Evolutionary conservation across 169 alveolate species (phyloP), one percentile per base, ranked within the genome.

Genomic region (Theileria parva): DNA sequence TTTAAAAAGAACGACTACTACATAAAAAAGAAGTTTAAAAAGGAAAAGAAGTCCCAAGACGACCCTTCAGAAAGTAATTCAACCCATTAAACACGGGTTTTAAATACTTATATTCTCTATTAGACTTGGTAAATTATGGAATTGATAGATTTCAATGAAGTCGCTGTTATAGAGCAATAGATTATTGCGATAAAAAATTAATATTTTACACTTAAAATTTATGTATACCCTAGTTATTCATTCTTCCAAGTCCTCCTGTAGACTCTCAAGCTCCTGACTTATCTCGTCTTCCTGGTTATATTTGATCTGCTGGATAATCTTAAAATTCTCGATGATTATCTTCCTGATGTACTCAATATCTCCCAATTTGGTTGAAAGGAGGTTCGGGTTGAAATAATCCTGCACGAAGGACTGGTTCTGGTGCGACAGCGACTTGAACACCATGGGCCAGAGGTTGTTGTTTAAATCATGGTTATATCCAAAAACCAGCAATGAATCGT

Each of bases 1-100:
- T 84, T 63, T 77, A 84, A 84, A 71, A 76, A 77, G 69, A 84
- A 84, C 73, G 90, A 84, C 79, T 84, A 84, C 73, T 84, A 84
- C 73, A 84, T 60, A 2, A 74, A 74, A 25, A 50, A 76, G 32
- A 77, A 60, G 39, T 37, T 84, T 12, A 44, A 44, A 44, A 44
- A 44, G 53, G 19, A 44, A 4, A 37, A 37, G 48, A 44, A 44
- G 53, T 13, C 53, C 2, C 53, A 44, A 13, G 53, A 44, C 15
- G 53, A 13, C 53, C 53, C 2, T 4, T 13, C 53, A 11, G 53
- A 44, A 44, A 44, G 8, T 8, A 44, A 44, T 11, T 44, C 2
- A 44, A 11, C 15, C 53, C 3, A 11, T 15, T 13, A 4, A 44
- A 44, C n/a, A n/a, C 17, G 19, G 8, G 19, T 44, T 44, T 44